phyloP scores from a whole-genome alignment of 2,329 filamentous ascomycete species.

The Ophiocordyceps sinensis region DNA sequence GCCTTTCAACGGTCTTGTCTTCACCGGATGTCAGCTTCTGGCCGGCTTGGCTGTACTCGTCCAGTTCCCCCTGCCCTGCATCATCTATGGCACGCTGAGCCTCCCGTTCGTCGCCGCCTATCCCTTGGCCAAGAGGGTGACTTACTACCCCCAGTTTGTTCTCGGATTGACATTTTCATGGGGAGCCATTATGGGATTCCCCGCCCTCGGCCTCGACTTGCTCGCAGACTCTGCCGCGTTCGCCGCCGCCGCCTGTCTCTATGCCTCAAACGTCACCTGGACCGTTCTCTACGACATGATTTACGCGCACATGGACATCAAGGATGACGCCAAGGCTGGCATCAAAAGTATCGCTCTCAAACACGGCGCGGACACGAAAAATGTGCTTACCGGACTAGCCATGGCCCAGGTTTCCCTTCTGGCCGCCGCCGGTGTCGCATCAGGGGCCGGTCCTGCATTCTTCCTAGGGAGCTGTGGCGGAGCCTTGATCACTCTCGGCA shows the following conservation, averaged over 20 bases:
- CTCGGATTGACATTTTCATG: slow-evolving; percentile 78
- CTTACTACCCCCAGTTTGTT: slow-evolving; percentile 74
- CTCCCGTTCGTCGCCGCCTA: slow-evolving; percentile 61
- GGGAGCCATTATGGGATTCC: slow-evolving; percentile 81
- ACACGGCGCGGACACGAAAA: slow-evolving; percentile 64
- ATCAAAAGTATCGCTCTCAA: slow-evolving; percentile 80
- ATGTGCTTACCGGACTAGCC: slow-evolving; percentile 57
- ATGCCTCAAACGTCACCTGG: slow-evolving; percentile 71
- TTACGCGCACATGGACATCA: slow-evolving; percentile 84
- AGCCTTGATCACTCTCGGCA: slow-evolving; percentile 41
- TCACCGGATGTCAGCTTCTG: slow-evolving; percentile 60
- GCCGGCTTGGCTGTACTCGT: slow-evolving; percentile 59
- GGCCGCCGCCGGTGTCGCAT: slow-evolving; percentile 51
- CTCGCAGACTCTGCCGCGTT: slow-evolving; percentile 47
- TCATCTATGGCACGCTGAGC: slow-evolving; percentile 66
- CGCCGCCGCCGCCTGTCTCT: slow-evolving; percentile 53
- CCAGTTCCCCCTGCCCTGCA: slow-evolving; percentile 59
- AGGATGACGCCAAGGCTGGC: slow-evolving; percentile 70
- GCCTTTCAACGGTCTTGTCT: slow-evolving; percentile 56
- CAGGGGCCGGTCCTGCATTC: slow-evolving; percentile 54
- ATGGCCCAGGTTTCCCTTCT: slow-evolving; percentile 55
- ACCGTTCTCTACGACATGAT: slow-evolving; percentile 86
- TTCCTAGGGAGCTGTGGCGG: slow-evolving; percentile 54
- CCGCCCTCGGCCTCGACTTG: slow-evolving; percentile 67
- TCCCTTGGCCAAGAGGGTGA: slow-evolving; percentile 72